Base-by-base conservation (phyloP, 2,329 filamentous ascomycete species). In the Tolypocladium endophyticum region DNA sequence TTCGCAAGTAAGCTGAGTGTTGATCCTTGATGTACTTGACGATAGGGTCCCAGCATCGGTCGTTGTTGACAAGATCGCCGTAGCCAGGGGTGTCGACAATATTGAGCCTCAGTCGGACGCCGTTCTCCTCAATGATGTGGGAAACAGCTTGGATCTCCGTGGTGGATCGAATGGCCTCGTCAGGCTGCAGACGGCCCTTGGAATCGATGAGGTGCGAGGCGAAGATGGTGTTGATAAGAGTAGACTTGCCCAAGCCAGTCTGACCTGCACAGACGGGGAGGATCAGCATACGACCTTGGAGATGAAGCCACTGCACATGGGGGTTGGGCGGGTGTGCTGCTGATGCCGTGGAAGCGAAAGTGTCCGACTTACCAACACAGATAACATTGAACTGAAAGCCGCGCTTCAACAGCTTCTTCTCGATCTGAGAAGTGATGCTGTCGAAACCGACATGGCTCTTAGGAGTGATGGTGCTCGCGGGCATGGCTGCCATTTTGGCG, bases 1-100 rank as follows among this genome's bases (percentile, higher is more conserved):
- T 99, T 78, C 94, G 90, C 69, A 99, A 87, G 81, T 97, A 99
- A 71, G 94, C 93, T 58, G 92, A 97, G 83, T 99, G 94, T 82
- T 99, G 94, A 79, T 99, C 94, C 85, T 99, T 99, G 85, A 99
- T 99, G 80, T 99, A 99, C 83, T 99, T 99, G 83, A 99, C 93
- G 75, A 99, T 99, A 64, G 94, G 94, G 74, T 99, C 94, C 94
- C 94, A 99, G 87, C 94, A 99, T 84, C 94, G 89, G 81, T 99
- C 94, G 78, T 99, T 99, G 86, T 99, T 99, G 78, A 99, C 94
- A 73, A 97, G 86, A 72, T 99, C 94, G 72, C 94, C 94, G 72
- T 99, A 99, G 65, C 94, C 94, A 65, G 94, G 94, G 65, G 94
- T 99, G 75, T 99, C 94, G 71, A 99, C 94, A 72, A 99, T 99